A percentile compares a stretch with the other conserved stretches of the same genome.
These are phyloP conservation scores for Fraxinus velutina DNA, from an alignment of 305 asterid genomes.

Conservation along the genomic window DNA sequence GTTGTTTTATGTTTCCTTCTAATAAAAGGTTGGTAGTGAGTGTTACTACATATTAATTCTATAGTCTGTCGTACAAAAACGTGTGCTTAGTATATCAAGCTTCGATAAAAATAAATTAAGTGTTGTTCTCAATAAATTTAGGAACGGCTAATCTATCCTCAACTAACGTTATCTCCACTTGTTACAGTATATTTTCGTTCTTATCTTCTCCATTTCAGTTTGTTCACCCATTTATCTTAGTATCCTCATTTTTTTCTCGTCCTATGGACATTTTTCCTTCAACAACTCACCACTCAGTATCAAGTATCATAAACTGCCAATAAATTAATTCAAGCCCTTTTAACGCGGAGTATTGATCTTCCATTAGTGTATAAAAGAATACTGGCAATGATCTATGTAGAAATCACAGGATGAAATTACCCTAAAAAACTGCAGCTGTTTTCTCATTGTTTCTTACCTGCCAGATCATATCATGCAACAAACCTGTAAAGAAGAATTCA, in stretches of 20 bases:
- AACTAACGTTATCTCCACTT: not conserved
- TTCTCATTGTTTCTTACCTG: not conserved
- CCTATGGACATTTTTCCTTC: not conserved
- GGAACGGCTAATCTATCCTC: not conserved
- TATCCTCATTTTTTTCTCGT: not conserved
- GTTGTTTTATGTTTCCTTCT: not conserved
- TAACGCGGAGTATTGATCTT: not conserved
- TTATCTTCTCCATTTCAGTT: not conserved
- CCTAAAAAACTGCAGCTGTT: not conserved
- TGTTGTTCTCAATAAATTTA: not conserved
- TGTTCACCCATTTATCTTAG: not conserved
- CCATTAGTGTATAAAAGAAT: not conserved
- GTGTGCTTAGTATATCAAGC: not conserved
- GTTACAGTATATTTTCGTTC: not conserved
- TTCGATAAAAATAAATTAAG: not conserved
- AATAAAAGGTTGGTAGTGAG: not conserved
- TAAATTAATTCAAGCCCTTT: not conserved
- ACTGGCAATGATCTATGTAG: not conserved
- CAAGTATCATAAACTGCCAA: not conserved
- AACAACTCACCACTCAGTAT: not conserved
- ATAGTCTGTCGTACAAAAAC: not conserved
- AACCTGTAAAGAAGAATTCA: slow-evolving; percentile 53
- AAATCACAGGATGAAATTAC: not conserved
- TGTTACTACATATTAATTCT: not conserved
- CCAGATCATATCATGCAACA: slow-evolving; percentile 33